Percentiles rank a stretch among this genome's conserved stretches.
phyloP scores from a whole-genome alignment of 208 protist genomes.

The Trypanosoma congolense region DNA sequence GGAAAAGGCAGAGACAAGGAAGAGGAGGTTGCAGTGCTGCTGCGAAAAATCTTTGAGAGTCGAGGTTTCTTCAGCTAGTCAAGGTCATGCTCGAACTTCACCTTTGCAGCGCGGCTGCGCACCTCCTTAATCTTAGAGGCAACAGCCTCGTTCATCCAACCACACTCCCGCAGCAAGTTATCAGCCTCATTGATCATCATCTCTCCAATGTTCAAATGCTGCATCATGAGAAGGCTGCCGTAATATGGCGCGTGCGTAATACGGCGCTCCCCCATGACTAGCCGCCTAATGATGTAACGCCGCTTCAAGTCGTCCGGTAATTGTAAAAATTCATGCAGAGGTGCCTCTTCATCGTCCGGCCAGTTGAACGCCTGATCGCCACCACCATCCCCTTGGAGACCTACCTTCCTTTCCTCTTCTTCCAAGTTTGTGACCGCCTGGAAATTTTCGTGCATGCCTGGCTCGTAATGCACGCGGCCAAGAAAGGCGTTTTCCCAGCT shows the following conservation, averaged over 20 bases:
- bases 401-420: conserved; percentile 30
- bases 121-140: conserved; percentile 47
- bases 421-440: conserved; percentile 42
- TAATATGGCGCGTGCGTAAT: conserved; percentile 73
- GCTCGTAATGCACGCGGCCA: conserved; percentile 72
- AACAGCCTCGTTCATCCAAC: conserved; percentile 73
- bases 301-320: conserved; percentile 46
- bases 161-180: conserved; percentile 51
- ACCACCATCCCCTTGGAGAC: conserved; percentile 10
- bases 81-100: conserved; percentile 83
- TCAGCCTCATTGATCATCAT: conserved; percentile 73
- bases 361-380: conserved; percentile 55
- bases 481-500: conserved; percentile 88
- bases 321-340: conserved; percentile 39
- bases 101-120: conserved; percentile 26
- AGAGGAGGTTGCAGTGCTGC: not conserved
- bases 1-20: not conserved
- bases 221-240: conserved; percentile 80
- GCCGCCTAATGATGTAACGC: conserved; percentile 68
- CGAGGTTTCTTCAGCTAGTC: conserved; percentile 30
- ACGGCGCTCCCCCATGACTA: conserved; percentile 74
- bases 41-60: too few species aligned
- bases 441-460: conserved; percentile 77
- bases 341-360: conserved; percentile 70
- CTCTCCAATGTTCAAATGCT: conserved; percentile 78